phyloP scores from a whole-genome alignment of 768 basidiomycete species.

The Auriscalpium orientale region DNA sequence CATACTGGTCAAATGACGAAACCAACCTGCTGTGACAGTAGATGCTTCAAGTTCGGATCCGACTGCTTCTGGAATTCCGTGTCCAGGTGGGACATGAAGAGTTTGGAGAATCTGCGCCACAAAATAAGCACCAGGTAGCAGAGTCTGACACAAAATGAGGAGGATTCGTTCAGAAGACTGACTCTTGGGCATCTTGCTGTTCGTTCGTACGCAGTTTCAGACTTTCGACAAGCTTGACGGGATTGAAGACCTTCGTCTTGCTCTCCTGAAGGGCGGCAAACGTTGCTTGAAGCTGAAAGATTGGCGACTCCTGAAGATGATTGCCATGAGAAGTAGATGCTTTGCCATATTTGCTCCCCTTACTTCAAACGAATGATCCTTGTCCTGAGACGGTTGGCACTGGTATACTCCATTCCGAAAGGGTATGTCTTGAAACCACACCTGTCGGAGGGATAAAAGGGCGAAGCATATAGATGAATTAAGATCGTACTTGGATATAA shows the following conservation, averaged over 20 bases:
- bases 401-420: conserved; percentile 81
- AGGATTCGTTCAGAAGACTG: conserved; percentile 16
- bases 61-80: conserved; percentile 81
- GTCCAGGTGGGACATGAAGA: conserved; percentile 87
- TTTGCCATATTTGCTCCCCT: no score
- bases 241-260: conserved; percentile 68
- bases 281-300: conserved; percentile 70
- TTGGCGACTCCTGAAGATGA: conserved; percentile 56
- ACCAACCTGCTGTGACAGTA: conserved; percentile 67
- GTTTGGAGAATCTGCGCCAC: conserved; percentile 72
- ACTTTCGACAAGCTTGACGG: conserved; percentile 76
- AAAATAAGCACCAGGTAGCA: no score
- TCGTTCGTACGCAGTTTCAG: conserved; percentile 73
- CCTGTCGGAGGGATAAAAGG: conserved; percentile 35
- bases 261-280: conserved; percentile 84
- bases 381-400: conserved; percentile 53
- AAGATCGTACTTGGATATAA: conserved; percentile 64
- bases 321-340: not conserved
- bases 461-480: not conserved
- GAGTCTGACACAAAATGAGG: conserved; percentile 4
- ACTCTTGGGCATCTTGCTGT: conserved; percentile 98
- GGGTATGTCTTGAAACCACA: conserved; percentile 83
- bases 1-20: not conserved
- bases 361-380: conserved; percentile 37
- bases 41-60: conserved; percentile 48